phyloP scores from a whole-genome alignment of 805 yeast genomes.

The Jamesozyma rosinii region DNA sequence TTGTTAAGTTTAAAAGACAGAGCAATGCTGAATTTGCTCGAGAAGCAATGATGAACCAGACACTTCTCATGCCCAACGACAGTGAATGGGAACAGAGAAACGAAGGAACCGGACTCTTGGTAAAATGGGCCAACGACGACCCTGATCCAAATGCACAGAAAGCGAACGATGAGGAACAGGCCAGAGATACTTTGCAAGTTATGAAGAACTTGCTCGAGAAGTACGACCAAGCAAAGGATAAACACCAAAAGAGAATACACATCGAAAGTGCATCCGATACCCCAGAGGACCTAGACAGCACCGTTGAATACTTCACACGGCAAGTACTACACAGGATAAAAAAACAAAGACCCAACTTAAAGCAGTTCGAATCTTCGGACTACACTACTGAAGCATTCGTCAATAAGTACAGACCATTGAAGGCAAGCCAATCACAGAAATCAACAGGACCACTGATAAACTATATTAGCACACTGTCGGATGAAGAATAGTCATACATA shows the following conservation, averaged over 20 bases:
- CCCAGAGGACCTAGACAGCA: background rate
- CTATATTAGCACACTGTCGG: background rate
- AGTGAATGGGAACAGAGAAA: constrained; percentile 52
- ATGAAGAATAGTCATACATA: background rate
- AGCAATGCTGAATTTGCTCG: constrained; percentile 86
- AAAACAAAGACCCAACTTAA: background rate
- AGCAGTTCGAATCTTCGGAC: background rate
- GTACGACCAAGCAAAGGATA: background rate
- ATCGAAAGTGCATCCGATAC: background rate
- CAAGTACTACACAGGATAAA: background rate
- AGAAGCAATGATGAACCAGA: constrained; percentile 86
- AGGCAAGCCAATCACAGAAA: background rate
- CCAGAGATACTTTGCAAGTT: constrained; percentile 16
- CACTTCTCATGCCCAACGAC: constrained; percentile 37
- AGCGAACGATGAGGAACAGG: constrained; percentile 23
- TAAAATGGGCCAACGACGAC: constrained; percentile 87
- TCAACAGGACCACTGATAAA: background rate
- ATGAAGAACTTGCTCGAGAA: constrained; percentile 7
- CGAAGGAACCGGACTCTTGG: constrained; percentile 29
- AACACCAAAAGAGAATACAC: background rate
- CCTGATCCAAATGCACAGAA: constrained; percentile 51
- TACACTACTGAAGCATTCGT: background rate
- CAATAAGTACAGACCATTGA: background rate
- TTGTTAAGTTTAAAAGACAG: constrained; percentile 62
- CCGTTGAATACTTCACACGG: background rate